Base-by-base conservation (phyloP, 352 stramenopile species). In the Sclerospora graminicola region DNA sequence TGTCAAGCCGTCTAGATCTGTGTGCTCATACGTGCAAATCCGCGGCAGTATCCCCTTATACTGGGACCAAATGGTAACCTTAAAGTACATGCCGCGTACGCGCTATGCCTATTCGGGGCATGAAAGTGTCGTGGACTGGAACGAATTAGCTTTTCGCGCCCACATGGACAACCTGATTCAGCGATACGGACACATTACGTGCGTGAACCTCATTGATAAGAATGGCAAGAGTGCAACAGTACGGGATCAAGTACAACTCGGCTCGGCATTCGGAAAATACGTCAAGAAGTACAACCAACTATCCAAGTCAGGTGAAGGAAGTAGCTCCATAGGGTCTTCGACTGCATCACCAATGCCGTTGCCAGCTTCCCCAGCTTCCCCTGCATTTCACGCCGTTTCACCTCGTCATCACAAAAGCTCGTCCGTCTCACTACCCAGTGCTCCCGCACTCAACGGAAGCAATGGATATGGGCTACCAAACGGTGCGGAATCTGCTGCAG, bases 131-230 rank as follows among this genome's bases (percentile, higher is more conserved):
- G 51, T 69, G 2, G 68, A 82, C 45, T 79, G 71, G 47, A 72
- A 84, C 45, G 65, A 74, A 21, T 45, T 62, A 16, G 74, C 74
- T 4, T 86, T 84, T 47, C 59, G 65, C 27, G 45, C 53, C 11
- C 74, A 84, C 33, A 68, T 71, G 27, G 69, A 82, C 44, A 77
- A 84, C 36, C 47, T 84, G 23, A 86, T 84, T 41, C 52, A 70
- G 41, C 61, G 72, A 11, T 86, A 86, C 46, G 74, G 82, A 16
- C 83, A 75, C 39, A 79, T 95, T 30, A 58, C 89, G 10, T 84
- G 94, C 34, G 82, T 97, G 31, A 97, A 97, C 57, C 68, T 98
- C 8, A 89, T 98, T 29, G 93, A 98, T 57, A 91, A 95, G 60
- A 84, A 69, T 24, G 84, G 81, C 16, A 82, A 80, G 50, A 74